Percentiles rank a stretch among this genome's conserved stretches.
Evolutionary conservation across 768 basidiomycete genomes (phyloP).

Genomic region (Leccinum incarnatum): DNA sequence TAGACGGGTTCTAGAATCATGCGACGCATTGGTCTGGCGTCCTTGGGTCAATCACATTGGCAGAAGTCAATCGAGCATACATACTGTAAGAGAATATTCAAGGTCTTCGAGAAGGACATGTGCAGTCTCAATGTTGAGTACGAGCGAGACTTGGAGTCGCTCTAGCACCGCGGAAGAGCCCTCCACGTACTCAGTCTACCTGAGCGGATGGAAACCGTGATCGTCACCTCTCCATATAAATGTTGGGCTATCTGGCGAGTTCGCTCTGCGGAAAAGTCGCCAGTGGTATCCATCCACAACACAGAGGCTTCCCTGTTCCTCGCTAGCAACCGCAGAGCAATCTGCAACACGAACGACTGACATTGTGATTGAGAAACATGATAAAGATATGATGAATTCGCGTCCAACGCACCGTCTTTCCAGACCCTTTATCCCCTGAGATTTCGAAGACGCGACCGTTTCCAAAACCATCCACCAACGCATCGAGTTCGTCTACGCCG

Average conservation of each 20-base stretch:
- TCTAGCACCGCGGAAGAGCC: conserved; percentile 41
- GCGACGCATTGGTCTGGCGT: conserved; percentile 9
- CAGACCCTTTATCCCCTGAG: conserved; percentile 61
- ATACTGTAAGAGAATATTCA: conserved; percentile 29
- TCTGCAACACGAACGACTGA: conserved; percentile 62
- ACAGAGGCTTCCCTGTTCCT: conserved; percentile 36
- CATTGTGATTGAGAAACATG: conserved; percentile 2
- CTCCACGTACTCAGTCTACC: conserved; percentile 21
- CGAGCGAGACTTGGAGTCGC: conserved; percentile 55
- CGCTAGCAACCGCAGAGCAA: conserved; percentile 53
- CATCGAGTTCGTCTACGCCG: conserved; percentile 52
- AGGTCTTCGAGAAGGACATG: conserved; percentile 50
- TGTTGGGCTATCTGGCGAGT: conserved; percentile 39
- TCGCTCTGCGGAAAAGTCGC: conserved; percentile 58
- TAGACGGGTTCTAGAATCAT: conserved; percentile 33
- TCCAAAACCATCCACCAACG: conserved; percentile 49
- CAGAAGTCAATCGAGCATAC: conserved; percentile 1
- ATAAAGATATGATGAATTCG: background rate
- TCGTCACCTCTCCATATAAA: conserved; percentile 27
- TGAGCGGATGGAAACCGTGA: background rate
- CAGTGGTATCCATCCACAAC: conserved; percentile 72
- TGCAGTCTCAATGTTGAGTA: conserved; percentile 56
- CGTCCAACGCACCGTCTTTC: conserved; percentile 60
- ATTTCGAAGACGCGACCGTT: conserved; percentile 59
- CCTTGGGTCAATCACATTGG: conserved; percentile 1